These are phyloP conservation scores for Morella rubra DNA, from an alignment of 306 rosid genomes.

Conservation along the genomic window DNA sequence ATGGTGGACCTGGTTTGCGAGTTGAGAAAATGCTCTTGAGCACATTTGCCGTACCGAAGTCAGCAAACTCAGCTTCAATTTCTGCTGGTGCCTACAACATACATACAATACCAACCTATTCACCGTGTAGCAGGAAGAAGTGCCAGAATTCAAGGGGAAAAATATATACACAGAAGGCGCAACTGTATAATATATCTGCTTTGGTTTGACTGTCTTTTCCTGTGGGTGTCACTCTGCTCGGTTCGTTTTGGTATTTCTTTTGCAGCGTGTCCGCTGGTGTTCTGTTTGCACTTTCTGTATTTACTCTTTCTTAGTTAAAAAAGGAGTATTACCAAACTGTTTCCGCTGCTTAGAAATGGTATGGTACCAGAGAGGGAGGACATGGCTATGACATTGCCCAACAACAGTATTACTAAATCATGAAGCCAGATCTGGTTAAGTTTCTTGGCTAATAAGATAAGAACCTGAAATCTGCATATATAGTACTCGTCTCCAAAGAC, in stretches of 20 bases:
- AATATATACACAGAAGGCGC: too few species aligned
- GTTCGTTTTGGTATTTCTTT: too few species aligned
- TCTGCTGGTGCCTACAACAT: conserved; percentile 19
- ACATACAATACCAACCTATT: not conserved
- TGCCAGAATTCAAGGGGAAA: not conserved
- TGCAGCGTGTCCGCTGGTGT: too few species aligned
- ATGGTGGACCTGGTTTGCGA: conserved; percentile 33
- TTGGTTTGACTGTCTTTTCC: too few species aligned
- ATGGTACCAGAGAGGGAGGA: not conserved
- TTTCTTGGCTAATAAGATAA: not conserved
- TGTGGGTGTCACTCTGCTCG: too few species aligned
- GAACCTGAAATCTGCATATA: conserved; percentile 44
- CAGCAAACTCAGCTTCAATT: conserved; percentile 31
- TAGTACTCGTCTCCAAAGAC: conserved; percentile 39
- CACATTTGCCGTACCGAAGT: conserved; percentile 16
- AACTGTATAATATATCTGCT: too few species aligned
- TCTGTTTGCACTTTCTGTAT: not conserved
- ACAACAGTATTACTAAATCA: not conserved
- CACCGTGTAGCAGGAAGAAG: not conserved
- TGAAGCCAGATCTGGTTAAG: not conserved
- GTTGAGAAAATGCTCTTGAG: conserved; percentile 31
- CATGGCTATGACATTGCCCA: too few species aligned
- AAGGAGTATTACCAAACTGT: not conserved
- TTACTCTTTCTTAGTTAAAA: not conserved
- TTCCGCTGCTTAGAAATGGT: not conserved